phyloP scores from a whole-genome alignment of 306 rosid genomes.

The Sesbania bispinosa region DNA sequence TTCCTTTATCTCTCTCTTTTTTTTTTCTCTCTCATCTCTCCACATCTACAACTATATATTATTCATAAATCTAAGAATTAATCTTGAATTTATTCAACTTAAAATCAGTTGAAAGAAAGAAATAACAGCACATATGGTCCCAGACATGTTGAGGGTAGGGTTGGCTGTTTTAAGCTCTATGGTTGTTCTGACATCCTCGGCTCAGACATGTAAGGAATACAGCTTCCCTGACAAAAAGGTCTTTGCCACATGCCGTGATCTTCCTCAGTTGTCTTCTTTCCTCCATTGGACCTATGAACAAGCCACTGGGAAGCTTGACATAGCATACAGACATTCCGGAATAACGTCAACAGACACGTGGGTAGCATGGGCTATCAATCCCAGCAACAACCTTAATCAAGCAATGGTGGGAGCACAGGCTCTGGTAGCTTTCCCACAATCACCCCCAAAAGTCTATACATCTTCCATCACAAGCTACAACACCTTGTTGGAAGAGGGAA shows the following conservation, averaged over 20 bases:
- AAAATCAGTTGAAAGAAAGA: not conserved
- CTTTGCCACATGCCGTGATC: slow-evolving; percentile 31
- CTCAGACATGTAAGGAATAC: slow-evolving; percentile 41
- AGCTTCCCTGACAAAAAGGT: slow-evolving; percentile 15
- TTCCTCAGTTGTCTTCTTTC: slow-evolving; percentile 39
- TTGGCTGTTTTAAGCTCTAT: slow-evolving; percentile 27
- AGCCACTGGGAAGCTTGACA: slow-evolving; percentile 29
- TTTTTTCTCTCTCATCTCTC: no score
- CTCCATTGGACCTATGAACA: slow-evolving; percentile 47
- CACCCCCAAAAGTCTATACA: no score
- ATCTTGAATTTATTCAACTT: slow-evolving; percentile 6
- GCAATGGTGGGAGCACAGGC: no score
- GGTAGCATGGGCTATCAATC: slow-evolving; percentile 63
- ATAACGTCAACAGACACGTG: slow-evolving; percentile 28
- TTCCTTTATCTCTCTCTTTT: no score
- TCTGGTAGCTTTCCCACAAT: no score
- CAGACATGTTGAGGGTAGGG: slow-evolving; percentile 10
- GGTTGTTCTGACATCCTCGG: slow-evolving; percentile 24
- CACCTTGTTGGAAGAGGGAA: no score
- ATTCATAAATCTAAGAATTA: no score
- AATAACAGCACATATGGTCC: not conserved
- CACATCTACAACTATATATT: no score
- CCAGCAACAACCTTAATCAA: no score
- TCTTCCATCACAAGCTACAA: no score
- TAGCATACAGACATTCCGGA: slow-evolving; percentile 43